These are phyloP conservation scores for Thermothielavioides terrestris DNA, from an alignment of 495 filamentous ascomycete species.

Conservation along the genomic window DNA sequence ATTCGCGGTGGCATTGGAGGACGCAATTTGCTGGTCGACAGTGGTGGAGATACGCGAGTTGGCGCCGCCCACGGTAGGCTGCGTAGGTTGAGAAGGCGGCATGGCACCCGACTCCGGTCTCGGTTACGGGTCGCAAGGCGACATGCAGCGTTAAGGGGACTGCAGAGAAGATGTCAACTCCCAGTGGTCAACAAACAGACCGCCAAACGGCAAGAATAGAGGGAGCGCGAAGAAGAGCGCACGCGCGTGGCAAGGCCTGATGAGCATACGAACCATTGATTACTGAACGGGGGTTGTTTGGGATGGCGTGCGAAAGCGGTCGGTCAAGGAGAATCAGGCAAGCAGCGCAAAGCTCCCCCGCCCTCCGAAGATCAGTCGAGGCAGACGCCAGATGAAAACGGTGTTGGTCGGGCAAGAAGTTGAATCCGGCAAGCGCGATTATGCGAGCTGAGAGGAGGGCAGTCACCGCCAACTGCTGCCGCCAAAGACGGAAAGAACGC, in stretches of 20 bases:
- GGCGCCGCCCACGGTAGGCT: background rate
- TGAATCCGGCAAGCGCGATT: no score
- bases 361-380: no score
- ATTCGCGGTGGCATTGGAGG: conserved; percentile 61
- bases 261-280: no score
- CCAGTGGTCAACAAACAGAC: background rate
- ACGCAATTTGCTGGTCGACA: conserved; percentile 40
- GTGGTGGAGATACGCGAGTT: background rate
- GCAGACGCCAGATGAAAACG: background rate
- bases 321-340: no score
- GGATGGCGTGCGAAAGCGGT: no score
- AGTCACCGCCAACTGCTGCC: background rate
- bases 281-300: no score
- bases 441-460: background rate
- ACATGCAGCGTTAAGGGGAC: conserved; percentile 4
- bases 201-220: background rate
- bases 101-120: conserved; percentile 13
- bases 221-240: background rate
- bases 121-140: conserved; percentile 3
- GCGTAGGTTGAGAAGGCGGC: conserved; percentile 8
- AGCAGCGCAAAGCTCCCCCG: no score
- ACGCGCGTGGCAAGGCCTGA: background rate
- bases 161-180: background rate
- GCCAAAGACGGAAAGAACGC: background rate
- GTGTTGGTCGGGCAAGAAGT: background rate